Conservation (phyloP, 129 eudicot species). For the Rutidosis leptorrhynchoides region DNA sequence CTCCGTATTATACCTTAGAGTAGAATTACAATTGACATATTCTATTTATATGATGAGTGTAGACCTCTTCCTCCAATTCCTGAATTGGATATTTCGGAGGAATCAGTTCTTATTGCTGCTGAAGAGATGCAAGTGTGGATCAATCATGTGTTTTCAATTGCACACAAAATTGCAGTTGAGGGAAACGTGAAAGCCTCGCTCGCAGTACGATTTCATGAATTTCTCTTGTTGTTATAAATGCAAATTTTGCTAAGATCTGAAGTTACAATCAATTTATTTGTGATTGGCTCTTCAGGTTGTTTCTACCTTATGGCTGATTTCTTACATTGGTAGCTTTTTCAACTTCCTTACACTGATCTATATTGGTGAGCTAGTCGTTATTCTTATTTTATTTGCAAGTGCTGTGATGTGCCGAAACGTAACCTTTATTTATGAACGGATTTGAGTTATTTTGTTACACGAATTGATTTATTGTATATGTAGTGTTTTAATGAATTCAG, state of each 20-base stretch:
- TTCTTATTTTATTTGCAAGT: neutral
- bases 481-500: too few relatives aligned
- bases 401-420: too few relatives aligned
- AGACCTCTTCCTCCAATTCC: conserved; percentile 96
- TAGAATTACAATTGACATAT: conserved; percentile 2
- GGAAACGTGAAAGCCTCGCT: conserved; percentile 59
- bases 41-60: conserved; percentile 16
- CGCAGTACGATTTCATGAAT: conserved; percentile 39
- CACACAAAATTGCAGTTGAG: conserved; percentile 63
- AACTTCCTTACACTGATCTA: conserved; percentile 76
- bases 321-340: conserved; percentile 72
- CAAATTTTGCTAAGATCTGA: conserved; percentile 7
- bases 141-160: conserved; percentile 54
- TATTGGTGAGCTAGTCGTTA: conserved; percentile 51
- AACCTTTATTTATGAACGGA: too few relatives aligned
- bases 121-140: conserved; percentile 57
- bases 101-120: conserved; percentile 54
- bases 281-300: conserved; percentile 55
- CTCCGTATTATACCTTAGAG: too few relatives aligned
- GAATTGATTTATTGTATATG: too few relatives aligned
- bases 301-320: conserved; percentile 59
- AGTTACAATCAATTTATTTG: neutral
- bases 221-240: neutral
- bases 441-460: too few relatives aligned
- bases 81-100: conserved; percentile 75